Percentiles rank a stretch among this genome's conserved stretches.
Conservation (phyloP, 257 asterid species). For the Fraxinus cuspidata region DNA sequence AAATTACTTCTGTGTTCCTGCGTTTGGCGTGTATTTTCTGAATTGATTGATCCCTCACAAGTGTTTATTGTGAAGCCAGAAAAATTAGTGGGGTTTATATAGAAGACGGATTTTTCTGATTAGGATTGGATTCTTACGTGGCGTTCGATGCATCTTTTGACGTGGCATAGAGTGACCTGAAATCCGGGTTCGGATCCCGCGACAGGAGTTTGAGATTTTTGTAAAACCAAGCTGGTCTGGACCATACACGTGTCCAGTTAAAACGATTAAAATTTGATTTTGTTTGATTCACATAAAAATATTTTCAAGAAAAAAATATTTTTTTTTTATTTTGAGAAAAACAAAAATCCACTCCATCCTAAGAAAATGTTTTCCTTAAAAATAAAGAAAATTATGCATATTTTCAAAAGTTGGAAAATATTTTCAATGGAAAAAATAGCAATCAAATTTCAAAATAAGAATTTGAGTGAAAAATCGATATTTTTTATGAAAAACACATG, state of each 20-base stretch:
- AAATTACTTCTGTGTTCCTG: slow-evolving; percentile 22
- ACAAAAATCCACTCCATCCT: too few relatives aligned
- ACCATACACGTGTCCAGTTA: background rate
- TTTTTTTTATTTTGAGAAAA: too few relatives aligned
- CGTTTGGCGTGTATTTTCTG: background rate
- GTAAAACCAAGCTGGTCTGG: background rate
- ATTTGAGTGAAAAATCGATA: too few relatives aligned
- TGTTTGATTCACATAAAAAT: too few relatives aligned
- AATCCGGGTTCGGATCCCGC: background rate
- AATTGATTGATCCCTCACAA: background rate
- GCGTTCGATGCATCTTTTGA: background rate
- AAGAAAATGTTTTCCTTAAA: too few relatives aligned
- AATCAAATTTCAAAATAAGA: too few relatives aligned
- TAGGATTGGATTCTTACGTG: slow-evolving; percentile 42
- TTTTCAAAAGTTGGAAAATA: too few relatives aligned
- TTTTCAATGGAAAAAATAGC: too few relatives aligned
- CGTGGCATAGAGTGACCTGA: background rate
- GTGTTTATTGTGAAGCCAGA: background rate
- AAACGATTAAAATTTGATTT: too few relatives aligned
- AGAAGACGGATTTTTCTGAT: slow-evolving; percentile 41
- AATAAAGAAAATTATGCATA: too few relatives aligned
- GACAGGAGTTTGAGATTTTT: background rate
- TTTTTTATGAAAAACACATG: too few relatives aligned
- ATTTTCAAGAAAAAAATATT: too few relatives aligned
- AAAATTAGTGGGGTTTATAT: slow-evolving; percentile 34